Conservation (phyloP, 75 land plant genomes). For the Picea glauca region DNA sequence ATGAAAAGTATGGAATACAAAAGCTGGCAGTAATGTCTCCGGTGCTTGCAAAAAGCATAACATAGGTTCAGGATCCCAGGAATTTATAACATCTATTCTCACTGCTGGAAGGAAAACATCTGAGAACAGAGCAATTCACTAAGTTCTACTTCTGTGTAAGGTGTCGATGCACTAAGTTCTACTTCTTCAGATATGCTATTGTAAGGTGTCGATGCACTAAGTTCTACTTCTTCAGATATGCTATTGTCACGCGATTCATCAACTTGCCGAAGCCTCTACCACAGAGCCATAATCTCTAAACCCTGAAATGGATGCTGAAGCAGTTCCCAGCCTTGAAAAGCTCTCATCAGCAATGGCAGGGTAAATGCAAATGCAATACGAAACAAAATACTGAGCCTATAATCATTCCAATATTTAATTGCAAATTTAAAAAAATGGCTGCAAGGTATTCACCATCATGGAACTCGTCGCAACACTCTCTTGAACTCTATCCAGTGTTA, state of each 20-base stretch:
- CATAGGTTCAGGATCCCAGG: constrained; percentile 96
- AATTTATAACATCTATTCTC: constrained; percentile 68
- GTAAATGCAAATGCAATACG: constrained; percentile 78
- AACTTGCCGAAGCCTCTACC: constrained; percentile 71
- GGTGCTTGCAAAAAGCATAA: constrained; percentile 73
- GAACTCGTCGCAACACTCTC: constrained; percentile 28
- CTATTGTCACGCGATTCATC: constrained; percentile 53
- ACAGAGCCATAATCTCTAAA: constrained; percentile 5
- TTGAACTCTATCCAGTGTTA: constrained; percentile 21
- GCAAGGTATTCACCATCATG: constrained; percentile 60
- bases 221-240: constrained; percentile 30
- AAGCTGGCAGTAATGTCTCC: constrained; percentile 80
- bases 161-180: constrained; percentile 33
- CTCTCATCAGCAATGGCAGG: constrained; percentile 53
- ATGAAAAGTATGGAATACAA: constrained; percentile 54
- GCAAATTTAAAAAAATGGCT: constrained; percentile 46
- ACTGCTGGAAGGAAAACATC: constrained; percentile 83
- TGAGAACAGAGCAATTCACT: constrained; percentile 54
- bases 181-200: constrained; percentile 32
- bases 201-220: constrained; percentile 51
- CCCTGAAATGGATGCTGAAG: constrained; percentile 18
- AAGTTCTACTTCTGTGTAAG: too few species aligned
- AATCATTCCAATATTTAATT: constrained; percentile 52
- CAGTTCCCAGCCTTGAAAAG: constrained; percentile 94
- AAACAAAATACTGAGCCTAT: constrained; percentile 70